Evolutionary conservation across 768 basidiomycete species (phyloP), one percentile per base, ranked within the genome.

Genomic region (Boletellus ananas): DNA sequence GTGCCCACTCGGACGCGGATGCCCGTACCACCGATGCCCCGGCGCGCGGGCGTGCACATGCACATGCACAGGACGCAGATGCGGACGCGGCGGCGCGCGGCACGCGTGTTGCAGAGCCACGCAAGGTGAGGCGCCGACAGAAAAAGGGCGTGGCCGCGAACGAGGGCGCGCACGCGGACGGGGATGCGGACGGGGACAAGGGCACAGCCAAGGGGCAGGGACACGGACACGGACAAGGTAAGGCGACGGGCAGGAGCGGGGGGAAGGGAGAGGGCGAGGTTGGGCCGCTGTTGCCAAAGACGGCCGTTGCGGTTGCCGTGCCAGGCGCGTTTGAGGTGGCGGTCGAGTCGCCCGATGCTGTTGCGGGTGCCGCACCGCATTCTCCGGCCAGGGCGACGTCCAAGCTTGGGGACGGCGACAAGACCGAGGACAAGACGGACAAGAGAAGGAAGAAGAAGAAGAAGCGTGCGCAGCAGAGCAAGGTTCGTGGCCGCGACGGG

Each of bases 351-450:
- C 29, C 9, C 29, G 29, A 29, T 10, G 4, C 29, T 6, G 29
- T 10, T 7, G 9, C 10, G 3, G 29, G 3, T 11, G 29, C 29
- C 10, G 29, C 29, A 10, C 9, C 29, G 11, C 29, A 29, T 29
- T 5, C 29, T 29, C 29, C 9, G 29, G 29, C 29, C 29, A 1
- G 29, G 29, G 10, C 47, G 21, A 23, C 38, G 11, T 29, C 58
- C 38, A 71, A 71, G 58, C 70, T 71, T 56, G 46, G 62, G 20
- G 74, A 72, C 8, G 7, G n/a, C 16, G 31, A 12, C 31, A 50
- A 51, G 51, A 20, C 33, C 64, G 75, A 75, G 67, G 74, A 74
- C 66, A 78, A 76, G 65, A 71, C 67, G 56, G 78, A 75, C 67
- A 58, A 33, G 62, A 60, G 20, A 23, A 34, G 29, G 45, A n/a